Evolutionary conservation across 768 basidiomycete species (phyloP), one percentile per base, ranked within the genome.

Genomic region (Clitopilus hobsonii): DNA sequence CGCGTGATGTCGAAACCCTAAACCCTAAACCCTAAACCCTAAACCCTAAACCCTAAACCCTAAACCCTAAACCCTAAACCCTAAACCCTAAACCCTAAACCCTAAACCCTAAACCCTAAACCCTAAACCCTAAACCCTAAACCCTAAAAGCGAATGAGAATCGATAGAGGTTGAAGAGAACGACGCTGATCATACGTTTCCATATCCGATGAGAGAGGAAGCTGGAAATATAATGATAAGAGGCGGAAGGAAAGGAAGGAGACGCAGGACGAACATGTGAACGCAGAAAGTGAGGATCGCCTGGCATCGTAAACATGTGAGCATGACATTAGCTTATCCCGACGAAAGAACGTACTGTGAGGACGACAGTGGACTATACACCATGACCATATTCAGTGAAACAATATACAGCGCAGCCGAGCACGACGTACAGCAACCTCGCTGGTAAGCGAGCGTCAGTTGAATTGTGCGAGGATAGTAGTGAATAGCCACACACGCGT

Each of bases 251-350:
- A 30, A 27, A 26, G 16, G 5, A 24, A 16, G 28, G 22, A 49
- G 22, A 28, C 32, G 30, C 13, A 20, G 1, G 38, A 54, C 65
- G 32, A 41, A 68, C 65, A 60, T 63, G 49, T 69, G 68, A 24
- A 68, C 68, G 48, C 65, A 36, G 54, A 65, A 63, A 0, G 69
- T 70, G 47, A 67, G 60, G n/a, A 70, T 57, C 13, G 64, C 67
- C 62, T 63, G 30, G 29, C 1, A 49, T 14, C 25, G 11, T 24
- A 5, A 2, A 3, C n/a, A 55, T 38, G 18, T 20, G 11, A 7
- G 13, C 18, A 28, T 13, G 2, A 22, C 5, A 23, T 16, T 47
- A 16, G 27, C 36, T n/a, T 6, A 23, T 4, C 13, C 32, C 13
- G n/a, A n/a, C 32, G n/a, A 38, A 26, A 5, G 6, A 1, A 53